Evolutionary conservation across 805 yeast species (phyloP).

Genomic region (Wickerhamiella kurtzmanii): DNA sequence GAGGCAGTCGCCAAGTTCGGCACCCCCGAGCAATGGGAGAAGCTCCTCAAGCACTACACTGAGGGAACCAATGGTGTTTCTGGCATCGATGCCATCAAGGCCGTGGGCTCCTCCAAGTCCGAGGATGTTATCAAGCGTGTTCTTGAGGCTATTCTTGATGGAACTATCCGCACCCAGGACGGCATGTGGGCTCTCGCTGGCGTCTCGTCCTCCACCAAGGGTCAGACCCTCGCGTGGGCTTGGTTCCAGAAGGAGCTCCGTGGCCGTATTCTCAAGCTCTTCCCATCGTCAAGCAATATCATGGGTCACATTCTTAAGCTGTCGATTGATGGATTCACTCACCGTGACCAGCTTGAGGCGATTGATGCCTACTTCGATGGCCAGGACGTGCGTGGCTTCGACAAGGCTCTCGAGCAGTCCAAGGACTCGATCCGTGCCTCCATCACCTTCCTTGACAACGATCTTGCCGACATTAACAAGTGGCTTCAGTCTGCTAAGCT

Average conservation of each 20-base stretch:
- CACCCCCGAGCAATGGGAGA: conserved; percentile 47
- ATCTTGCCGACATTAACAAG: conserved; percentile 15
- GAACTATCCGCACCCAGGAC: conserved; percentile 53
- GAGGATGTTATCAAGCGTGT: conserved; percentile 42
- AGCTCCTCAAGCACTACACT: conserved; percentile 44
- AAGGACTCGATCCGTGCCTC: conserved; percentile 41
- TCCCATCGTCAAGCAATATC: conserved; percentile 76
- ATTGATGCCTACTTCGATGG: conserved; percentile 36
- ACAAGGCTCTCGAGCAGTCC: conserved; percentile 42
- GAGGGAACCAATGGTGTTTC: conserved; percentile 53
- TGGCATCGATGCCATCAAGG: conserved; percentile 52
- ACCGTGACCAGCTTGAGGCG: conserved; percentile 38
- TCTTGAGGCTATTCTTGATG: conserved; percentile 42
- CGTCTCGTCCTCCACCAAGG: conserved; percentile 45
- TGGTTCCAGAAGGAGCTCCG: conserved; percentile 68
- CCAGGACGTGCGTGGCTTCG: conserved; percentile 42
- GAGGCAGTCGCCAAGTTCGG: conserved; percentile 54
- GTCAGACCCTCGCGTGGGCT: conserved; percentile 55
- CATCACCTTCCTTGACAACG: conserved; percentile 36
- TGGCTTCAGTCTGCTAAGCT: conserved; percentile 19
- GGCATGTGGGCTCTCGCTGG: conserved; percentile 67
- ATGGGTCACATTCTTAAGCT: conserved; percentile 59
- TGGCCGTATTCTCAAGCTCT: conserved; percentile 43
- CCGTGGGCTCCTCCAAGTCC: conserved; percentile 52
- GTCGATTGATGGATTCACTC: conserved; percentile 48